Evolutionary conservation across 345 rosid species (phyloP), one percentile per base, ranked within the genome.

Genomic region (Psidium guajava): DNA sequence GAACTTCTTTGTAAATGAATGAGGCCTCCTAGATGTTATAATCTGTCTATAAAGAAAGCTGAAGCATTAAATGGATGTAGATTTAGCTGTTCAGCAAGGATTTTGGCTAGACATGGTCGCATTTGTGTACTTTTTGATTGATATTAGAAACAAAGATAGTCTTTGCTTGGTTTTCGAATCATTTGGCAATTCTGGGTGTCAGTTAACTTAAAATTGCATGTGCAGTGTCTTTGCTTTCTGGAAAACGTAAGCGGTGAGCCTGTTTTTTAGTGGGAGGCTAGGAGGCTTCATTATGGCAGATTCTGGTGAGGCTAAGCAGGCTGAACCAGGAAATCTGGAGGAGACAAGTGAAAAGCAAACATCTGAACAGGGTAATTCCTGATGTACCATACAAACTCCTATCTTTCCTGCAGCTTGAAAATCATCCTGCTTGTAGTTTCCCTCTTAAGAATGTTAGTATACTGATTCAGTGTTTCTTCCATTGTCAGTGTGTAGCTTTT

Each of bases 401-500:
- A 8, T 53, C 56, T 54, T 50, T 27, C 81, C 20, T 28, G 59
- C 36, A 12, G n/a, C 36, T 54, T 54, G 53, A 83, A 83, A 36
- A 21, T 56, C 59, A 56, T 22, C 27, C 59, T 56, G 27, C 11
- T 22, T 56, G 59, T 56, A 56, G 59, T 10, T 69, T 69, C 11
- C 25, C 24, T 36, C 22, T 36, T 69, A 36, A 18, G 47, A 69
- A 69, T 69, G 13, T 69, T 4, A 32, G 47, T 69, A 69, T 36
- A 69, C 47, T 69, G 87, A 80, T 89, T 90, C 52, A 81, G 80
- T 54, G 85, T 81, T 15, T 89, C 86, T 58, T 83, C 87, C 51
- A 44, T 88, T 84, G 81, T 87, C 88, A 94, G 99, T 94, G 58
- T 95, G 98, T 89, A 94, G 89, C 89, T 93, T 95, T 90, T 93